Evolutionary conservation across 2,329 filamentous ascomycete species (phyloP), one percentile per base, ranked within the genome.

Genomic region (Aspergillus pseudoterreus): DNA sequence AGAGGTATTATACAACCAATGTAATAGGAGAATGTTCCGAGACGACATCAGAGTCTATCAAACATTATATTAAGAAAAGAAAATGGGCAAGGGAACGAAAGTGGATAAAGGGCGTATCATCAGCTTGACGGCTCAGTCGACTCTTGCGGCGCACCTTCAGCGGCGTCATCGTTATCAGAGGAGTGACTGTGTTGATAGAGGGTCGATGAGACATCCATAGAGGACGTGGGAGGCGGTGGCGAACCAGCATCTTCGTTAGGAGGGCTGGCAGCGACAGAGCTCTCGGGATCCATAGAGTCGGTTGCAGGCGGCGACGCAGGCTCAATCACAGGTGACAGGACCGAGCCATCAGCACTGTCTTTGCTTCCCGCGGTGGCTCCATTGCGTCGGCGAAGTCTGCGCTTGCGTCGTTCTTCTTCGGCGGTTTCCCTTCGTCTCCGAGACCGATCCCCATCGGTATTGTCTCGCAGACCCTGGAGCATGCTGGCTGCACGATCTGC

Each of bases 401-500:
- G 75, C 57, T 82, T 77, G 51, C 83, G 80, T 49, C 90, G 77
- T 71, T 95, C 90, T 57, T 90, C 87, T 60, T 94, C 89, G 1
- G 89, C 88, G 55, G 83, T 90, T 66, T 92, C 87, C 63, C 87
- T 75, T 62, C 85, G 73, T 51, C 84, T 80, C 49, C 90, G 76
- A 51, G 90, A 77, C 11, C 77, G 74, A 17, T 74, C 76, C 6
- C 78, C 80, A 45, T 85, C 78, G 3, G 63, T 64, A 39, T 83
- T 83, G 39, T 84, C 79, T 52, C 90, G 83, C 71, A 96, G 86
- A 43, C 90, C 90, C 65, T 95, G 88, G 27, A 97, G 77, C 68
- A 96, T 76, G 57, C 86, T 83, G 1, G 90, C 90, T 2, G 92
- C 92, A 47, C 91, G 83, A 60, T 92, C 87, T 3, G 90, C 92